Evolutionary conservation across 192 early-diverging fungal genomes (phyloP).

Genomic region (Irineochytrium annulatum): DNA sequence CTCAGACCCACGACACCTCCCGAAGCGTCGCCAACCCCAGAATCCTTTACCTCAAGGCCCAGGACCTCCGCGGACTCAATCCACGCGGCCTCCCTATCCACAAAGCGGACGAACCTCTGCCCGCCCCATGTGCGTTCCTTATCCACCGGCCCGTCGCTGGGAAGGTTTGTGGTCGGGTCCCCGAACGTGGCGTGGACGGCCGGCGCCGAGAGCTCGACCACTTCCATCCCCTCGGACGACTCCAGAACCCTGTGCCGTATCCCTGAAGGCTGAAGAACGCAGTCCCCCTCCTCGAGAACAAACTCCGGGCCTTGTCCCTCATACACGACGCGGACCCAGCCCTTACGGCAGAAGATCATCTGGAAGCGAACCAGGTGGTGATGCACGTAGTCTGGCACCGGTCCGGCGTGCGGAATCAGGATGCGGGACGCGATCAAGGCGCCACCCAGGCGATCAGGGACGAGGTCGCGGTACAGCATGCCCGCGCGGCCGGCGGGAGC

Average conservation of each 20-base stretch:
- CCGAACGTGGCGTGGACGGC: conserved; percentile 28
- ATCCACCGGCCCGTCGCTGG: conserved; percentile 8
- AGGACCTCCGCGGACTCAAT: background rate
- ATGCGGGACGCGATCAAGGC: conserved; percentile 26
- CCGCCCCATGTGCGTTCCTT: conserved; percentile 2
- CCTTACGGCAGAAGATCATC: conserved; percentile 23
- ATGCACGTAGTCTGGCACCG: conserved; percentile 33
- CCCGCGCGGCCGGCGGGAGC: conserved; percentile 13
- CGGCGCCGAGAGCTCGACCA: conserved; percentile 26
- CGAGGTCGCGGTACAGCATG: conserved; percentile 26
- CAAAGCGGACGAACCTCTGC: conserved; percentile 16
- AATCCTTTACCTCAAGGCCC: background rate
- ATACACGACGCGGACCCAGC: conserved; percentile 31
- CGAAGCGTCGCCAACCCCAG: conserved; percentile 2
- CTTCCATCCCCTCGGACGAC: conserved; percentile 20
- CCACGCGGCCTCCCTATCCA: background rate
- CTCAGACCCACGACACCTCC: conserved; percentile 2
- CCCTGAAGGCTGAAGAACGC: conserved; percentile 28
- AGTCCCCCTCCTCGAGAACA: conserved; percentile 28
- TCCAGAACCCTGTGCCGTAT: conserved; percentile 34
- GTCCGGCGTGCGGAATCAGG: conserved; percentile 23
- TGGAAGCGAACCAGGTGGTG: conserved; percentile 32
- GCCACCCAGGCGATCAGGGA: conserved; percentile 25
- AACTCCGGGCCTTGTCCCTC: conserved; percentile 30
- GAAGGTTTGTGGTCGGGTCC: conserved; percentile 15